Evolutionary conservation across 2,329 filamentous ascomycete genomes (phyloP), one percentile per base, ranked within the genome.

Genomic region (Salinomyces thailandicus): DNA sequence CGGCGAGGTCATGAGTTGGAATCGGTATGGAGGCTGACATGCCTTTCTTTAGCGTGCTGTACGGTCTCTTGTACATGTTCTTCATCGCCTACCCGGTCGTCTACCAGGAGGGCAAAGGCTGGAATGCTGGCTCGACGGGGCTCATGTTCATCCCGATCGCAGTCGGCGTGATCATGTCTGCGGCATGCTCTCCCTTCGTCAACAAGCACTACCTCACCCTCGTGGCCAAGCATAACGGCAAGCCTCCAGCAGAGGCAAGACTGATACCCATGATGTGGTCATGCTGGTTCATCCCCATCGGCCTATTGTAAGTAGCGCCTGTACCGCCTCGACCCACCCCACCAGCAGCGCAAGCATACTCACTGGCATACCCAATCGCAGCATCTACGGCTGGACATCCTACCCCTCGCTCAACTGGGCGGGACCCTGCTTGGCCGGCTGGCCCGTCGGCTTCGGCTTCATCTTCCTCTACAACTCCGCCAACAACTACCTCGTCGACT

Each of bases 21-120:
- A 33, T n/a, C n/a, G n/a, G n/a, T n/a, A n/a, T n/a, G 31, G 18
- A 17, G 15, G 12, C 22, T 26, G n/a, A n/a, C n/a, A n/a, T n/a
- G n/a, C n/a, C n/a, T n/a, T n/a, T n/a, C n/a, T n/a, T n/a, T n/a
- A n/a, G 30, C 31, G 20, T 30, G 22, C 18, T 39, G 9, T 85
- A 84, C 58, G 79, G 79, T 7, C 63, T 83, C 3, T 63, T 82
- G 12, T 83, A 83, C 67, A 82, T 84, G 79, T 83, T 82, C 66
- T 83, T 83, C 63, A 69, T 82, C 40, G 78, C 78, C 7, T 65
- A 56, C 42, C 71, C 71, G 0, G 67, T 77, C 46, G 68, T 94
- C 39, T 94, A 81, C 63, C 73, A 85, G 47, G 68, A 77, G 59
- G 81, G 82, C 41, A 93, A 93, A 62, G 81, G 81, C 2, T 93